Evolutionary conservation across 106 monocot species (phyloP).

Genomic region (Alisma plantagoaquatica): DNA sequence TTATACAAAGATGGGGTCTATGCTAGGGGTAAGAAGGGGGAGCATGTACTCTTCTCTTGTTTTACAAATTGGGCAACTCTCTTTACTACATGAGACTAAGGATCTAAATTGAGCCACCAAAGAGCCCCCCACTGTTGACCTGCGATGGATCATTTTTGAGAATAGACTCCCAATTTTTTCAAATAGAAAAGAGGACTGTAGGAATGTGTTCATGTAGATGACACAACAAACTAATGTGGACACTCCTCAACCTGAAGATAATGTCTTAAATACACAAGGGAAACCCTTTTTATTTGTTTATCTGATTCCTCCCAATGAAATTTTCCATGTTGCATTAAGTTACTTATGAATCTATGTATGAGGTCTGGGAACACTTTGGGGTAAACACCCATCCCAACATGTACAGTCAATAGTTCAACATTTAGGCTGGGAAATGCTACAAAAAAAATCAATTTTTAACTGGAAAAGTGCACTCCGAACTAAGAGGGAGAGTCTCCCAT

Average conservation of each 20-base stretch:
- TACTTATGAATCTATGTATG: slow-evolving; percentile 13
- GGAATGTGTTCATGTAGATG: background rate
- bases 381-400: slow-evolving; percentile 14
- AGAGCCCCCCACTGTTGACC: too few relatives aligned
- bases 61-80: too few relatives aligned
- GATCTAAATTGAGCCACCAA: too few relatives aligned
- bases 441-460: slow-evolving; percentile 19
- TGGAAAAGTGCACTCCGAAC: slow-evolving; percentile 24
- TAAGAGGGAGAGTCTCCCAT: slow-evolving; percentile 28
- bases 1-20: too few relatives aligned
- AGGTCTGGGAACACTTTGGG: slow-evolving; percentile 12
- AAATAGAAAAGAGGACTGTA: slow-evolving; percentile 4
- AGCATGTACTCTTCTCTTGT: too few relatives aligned
- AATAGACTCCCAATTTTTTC: too few relatives aligned
- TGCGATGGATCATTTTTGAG: too few relatives aligned
- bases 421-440: slow-evolving; percentile 8
- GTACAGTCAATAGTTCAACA: slow-evolving; percentile 13
- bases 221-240: background rate
- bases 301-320: slow-evolving; percentile 17
- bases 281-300: slow-evolving; percentile 10
- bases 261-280: slow-evolving; percentile 13
- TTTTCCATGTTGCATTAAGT: slow-evolving; percentile 13
- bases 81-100: too few relatives aligned
- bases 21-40: too few relatives aligned
- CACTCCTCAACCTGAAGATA: too few relatives aligned